Evolutionary conservation across 208 protist genomes (phyloP).

Genomic region (Vickermania ingenoplastis): DNA sequence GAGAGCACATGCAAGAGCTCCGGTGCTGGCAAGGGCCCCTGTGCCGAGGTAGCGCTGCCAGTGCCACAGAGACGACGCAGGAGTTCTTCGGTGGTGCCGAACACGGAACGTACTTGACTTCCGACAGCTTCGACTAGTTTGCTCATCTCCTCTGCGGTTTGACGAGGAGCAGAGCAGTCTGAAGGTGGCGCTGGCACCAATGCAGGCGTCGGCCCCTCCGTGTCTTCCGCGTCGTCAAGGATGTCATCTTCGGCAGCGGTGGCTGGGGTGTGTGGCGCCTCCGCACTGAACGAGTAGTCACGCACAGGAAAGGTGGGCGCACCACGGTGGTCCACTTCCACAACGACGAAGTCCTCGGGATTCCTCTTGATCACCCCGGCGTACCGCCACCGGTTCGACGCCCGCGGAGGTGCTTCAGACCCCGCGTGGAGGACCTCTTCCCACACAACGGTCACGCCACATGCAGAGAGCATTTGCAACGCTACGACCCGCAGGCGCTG

Average conservation of each 20-base stretch:
- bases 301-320: slow-evolving; percentile 34
- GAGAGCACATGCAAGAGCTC: neutral
- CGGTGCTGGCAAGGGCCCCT: neutral
- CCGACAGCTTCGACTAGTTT: too few relatives aligned
- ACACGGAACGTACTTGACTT: neutral
- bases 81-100: neutral
- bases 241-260: neutral
- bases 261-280: neutral
- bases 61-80: neutral
- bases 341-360: slow-evolving; percentile 70
- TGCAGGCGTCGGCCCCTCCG: neutral
- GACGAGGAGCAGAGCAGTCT: too few relatives aligned
- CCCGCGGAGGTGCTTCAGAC: neutral
- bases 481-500: neutral
- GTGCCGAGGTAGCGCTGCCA: neutral
- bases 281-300: slow-evolving; percentile 8
- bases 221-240: slow-evolving; percentile 1
- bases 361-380: slow-evolving; percentile 32
- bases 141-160: neutral
- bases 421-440: neutral
- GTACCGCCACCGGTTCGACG: slow-evolving; percentile 5
- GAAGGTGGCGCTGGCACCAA: neutral
- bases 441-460: slow-evolving; percentile 37
- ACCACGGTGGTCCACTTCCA: slow-evolving; percentile 52
- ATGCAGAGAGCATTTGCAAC: slow-evolving; percentile 48